Evolutionary conservation across 2,329 filamentous ascomycete genomes (phyloP), one percentile per base, ranked within the genome.

Genomic region (Aciculosporium take): DNA sequence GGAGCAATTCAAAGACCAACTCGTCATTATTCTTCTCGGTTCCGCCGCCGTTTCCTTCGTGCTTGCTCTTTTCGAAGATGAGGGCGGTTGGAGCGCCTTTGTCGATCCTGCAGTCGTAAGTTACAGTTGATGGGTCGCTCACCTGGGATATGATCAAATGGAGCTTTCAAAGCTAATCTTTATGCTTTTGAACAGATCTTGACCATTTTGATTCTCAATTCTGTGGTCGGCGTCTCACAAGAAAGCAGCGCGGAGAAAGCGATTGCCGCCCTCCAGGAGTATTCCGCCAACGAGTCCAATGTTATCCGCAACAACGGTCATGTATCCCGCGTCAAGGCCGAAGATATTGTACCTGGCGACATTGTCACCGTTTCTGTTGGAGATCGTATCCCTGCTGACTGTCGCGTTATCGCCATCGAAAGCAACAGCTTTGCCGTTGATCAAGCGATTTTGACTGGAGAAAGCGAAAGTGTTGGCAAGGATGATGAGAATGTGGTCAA

Each of bases 181-280:
- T 13, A 30, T 20, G 23, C 23, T 25, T 15, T 21, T 23, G 4
- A 29, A 46, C 17, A 93, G 84, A 98, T 98, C 52, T 74, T 98
- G 49, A 96, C 89, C 21, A 98, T 98, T 56, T 73, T 98, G 35
- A 82, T 98, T 48, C 79, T 98, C 54, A 98, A 98, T 65, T 84
- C 91, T 46, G 81, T 98, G 51, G 91, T 98, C 49, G 91, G 91
- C 58, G 91, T 98, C 23, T 95, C 89, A 43, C 91, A 98, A 70
- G 91, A 98, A 70, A 95, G 85, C 65, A 95, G 88, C 58, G 91
- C 91, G 50, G 91, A 98, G 63, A 95, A 96, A 68, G 91, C 91
- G 39, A 98, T 98, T 59, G 88, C 91, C 21, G 91, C 91, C 34
- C 76, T 98, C 43, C 91, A 98, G 65, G 89, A 98, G 74, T 98